Conservation (phyloP, 2,329 filamentous ascomycete species). For the Trichoderma koningii region DNA sequence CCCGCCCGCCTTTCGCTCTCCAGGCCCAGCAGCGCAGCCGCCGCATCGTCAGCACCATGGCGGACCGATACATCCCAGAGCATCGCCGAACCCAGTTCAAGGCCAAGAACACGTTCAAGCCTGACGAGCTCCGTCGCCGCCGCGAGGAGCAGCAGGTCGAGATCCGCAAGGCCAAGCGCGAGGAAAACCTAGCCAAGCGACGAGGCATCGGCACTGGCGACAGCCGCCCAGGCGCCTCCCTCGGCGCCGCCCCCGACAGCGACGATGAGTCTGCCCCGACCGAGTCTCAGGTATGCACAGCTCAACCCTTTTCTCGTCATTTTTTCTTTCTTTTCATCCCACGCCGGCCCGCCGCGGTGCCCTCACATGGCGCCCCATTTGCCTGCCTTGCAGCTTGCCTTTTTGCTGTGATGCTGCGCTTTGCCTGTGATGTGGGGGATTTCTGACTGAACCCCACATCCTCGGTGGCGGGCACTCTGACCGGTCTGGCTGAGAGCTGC, state of each 20-base stretch:
- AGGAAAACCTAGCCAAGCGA: constrained; percentile 98
- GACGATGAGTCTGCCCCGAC: constrained; percentile 95
- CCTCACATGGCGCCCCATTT: background rate
- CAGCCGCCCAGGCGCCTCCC: constrained; percentile 75
- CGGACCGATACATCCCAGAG: constrained; percentile 98
- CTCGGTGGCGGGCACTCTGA: constrained; percentile 27
- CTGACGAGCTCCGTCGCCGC: constrained; percentile 95
- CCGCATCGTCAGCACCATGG: constrained; percentile 66
- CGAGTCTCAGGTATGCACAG: constrained; percentile 79
- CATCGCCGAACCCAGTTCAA: constrained; percentile 99
- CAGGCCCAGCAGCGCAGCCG: constrained; percentile 13
- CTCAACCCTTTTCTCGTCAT: background rate
- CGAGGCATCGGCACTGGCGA: constrained; percentile 86
- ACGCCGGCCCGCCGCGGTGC: constrained; percentile 18
- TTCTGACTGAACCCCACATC: constrained; percentile 41
- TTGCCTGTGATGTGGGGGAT: constrained; percentile 40
- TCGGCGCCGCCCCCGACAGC: constrained; percentile 90
- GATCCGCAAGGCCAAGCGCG: constrained; percentile 97
- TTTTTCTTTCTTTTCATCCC: constrained; percentile 4
- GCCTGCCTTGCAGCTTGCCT: constrained; percentile 7
- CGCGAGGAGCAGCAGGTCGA: constrained; percentile 99
- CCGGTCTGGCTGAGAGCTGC: constrained; percentile 28
- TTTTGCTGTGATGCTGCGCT: constrained; percentile 25
- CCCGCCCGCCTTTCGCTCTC: constrained; percentile 25
- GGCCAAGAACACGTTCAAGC: constrained; percentile 98